Percentiles rank a stretch among this genome's conserved stretches.
Evolutionary conservation across 2,329 filamentous ascomycete genomes (phyloP).

Genomic region (Aureobasidium sp.): DNA sequence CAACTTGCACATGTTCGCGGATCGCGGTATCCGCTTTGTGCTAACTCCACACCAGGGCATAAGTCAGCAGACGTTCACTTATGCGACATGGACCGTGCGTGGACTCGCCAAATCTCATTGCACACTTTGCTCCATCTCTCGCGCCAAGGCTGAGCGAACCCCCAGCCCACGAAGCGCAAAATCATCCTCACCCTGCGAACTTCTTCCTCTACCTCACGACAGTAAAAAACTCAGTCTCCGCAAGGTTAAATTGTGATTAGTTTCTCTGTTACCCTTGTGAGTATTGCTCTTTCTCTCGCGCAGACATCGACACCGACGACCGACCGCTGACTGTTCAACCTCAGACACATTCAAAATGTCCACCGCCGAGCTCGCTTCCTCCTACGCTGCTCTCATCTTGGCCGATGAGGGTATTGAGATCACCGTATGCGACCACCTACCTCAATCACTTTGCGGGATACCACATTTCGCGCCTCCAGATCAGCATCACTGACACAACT

Average conservation of each 20-base stretch:
- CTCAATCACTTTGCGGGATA: background rate
- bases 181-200: no score
- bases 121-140: background rate
- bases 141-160: no score
- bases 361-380: slow-evolving; percentile 90
- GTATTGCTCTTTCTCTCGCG: no score
- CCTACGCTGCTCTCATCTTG: slow-evolving; percentile 99
- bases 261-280: no score
- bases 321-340: no score
- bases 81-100: background rate
- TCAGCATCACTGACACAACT: background rate
- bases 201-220: no score
- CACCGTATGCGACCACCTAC: slow-evolving; percentile 60
- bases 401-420: slow-evolving; percentile 98
- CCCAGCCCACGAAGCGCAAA: no score
- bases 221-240: no score
- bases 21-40: background rate
- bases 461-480: background rate
- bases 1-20: no score
- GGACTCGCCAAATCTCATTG: slow-evolving; percentile 5
- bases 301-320: no score
- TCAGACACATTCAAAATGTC: slow-evolving; percentile 59
- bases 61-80: background rate
- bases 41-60: no score
- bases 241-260: no score